Evolutionary conservation across 257 asterid genomes (phyloP).

Genomic region (Petunia secreta): DNA sequence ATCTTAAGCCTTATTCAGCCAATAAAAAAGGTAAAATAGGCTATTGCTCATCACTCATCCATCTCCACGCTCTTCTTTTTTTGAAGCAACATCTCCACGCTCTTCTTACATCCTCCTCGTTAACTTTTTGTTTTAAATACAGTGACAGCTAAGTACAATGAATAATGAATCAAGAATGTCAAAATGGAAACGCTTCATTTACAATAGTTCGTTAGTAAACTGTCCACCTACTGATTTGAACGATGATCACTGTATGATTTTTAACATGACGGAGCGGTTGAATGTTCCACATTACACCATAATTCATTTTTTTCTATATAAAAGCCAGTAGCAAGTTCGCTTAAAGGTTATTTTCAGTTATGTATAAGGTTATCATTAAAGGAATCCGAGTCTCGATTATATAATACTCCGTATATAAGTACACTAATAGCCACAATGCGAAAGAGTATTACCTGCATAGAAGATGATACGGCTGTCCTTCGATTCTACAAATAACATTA

Average conservation of each 20-base stretch:
- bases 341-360: not conserved
- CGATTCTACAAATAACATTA: constrained; percentile 47
- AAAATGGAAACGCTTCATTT: not conserved
- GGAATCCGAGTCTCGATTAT: not conserved
- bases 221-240: not conserved
- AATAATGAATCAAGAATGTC: not conserved
- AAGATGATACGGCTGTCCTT: constrained; percentile 63
- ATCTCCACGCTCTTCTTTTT: not conserved
- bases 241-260: not conserved
- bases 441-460: constrained; percentile 68
- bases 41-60: constrained; percentile 2
- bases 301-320: too few relatives aligned
- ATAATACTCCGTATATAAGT: too few relatives aligned
- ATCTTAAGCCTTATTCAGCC: too few relatives aligned
- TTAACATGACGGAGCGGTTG: not conserved
- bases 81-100: not conserved
- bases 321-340: not conserved
- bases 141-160: constrained; percentile 2
- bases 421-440: not conserved
- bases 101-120: not conserved
- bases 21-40: not conserved
- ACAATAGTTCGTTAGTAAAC: constrained; percentile 16
- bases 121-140: not conserved
- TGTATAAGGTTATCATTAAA: not conserved
- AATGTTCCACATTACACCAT: not conserved